phyloP scores from a whole-genome alignment of 768 basidiomycete species.

The Termitomyces eurrhizus region DNA sequence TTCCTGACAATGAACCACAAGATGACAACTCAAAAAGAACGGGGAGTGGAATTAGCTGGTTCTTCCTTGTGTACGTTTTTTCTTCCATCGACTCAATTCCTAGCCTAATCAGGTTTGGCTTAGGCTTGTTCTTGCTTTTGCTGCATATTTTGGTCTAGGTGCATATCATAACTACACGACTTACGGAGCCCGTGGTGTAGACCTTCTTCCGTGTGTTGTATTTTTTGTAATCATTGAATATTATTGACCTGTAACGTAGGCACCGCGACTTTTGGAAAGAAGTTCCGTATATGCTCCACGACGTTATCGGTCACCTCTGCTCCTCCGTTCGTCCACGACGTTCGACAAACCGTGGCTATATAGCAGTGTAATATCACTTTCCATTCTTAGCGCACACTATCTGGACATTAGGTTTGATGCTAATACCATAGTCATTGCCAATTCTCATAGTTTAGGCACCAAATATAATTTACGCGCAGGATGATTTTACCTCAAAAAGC shows the following conservation, averaged over 20 bases:
- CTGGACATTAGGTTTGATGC: neutral
- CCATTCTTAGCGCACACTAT: neutral
- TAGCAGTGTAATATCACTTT: slow-evolving; percentile 51
- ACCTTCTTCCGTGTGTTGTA: slow-evolving; percentile 74
- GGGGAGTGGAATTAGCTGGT: slow-evolving; percentile 83
- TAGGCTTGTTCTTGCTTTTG: slow-evolving; percentile 63
- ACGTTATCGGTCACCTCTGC: slow-evolving; percentile 75
- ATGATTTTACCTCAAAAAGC: neutral
- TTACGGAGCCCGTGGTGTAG: slow-evolving; percentile 79
- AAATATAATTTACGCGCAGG: neutral
- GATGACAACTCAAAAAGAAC: slow-evolving; percentile 35
- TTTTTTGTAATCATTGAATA: neutral
- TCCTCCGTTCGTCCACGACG: slow-evolving; percentile 66
- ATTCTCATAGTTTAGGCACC: neutral
- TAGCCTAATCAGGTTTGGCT: neutral
- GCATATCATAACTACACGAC: slow-evolving; percentile 87
- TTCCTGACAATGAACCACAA: slow-evolving; percentile 17
- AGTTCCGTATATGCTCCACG: slow-evolving; percentile 80
- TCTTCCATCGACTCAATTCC: neutral
- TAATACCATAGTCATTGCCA: neutral
- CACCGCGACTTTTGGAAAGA: slow-evolving; percentile 91
- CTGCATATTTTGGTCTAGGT: slow-evolving; percentile 71
- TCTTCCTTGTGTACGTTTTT: slow-evolving; percentile 74
- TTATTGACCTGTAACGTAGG: slow-evolving; percentile 32
- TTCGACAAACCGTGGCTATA: slow-evolving; percentile 63